These are phyloP conservation scores for Trichosanthes truncata DNA, from an alignment of 306 rosid genomes.

Conservation along the genomic window DNA sequence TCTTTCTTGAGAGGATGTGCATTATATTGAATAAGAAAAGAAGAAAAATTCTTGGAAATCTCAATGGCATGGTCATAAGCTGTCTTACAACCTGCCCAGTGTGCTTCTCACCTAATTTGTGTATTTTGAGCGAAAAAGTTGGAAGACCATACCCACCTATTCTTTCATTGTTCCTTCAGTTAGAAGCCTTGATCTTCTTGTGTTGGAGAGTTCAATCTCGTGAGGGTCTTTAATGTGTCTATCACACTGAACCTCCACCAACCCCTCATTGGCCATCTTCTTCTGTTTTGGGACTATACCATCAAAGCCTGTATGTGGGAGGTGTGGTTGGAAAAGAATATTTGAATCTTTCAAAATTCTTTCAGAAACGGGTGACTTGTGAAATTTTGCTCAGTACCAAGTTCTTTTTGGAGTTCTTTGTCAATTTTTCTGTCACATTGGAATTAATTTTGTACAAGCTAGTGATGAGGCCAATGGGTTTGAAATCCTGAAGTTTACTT, in stretches of 20 bases:
- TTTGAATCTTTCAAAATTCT: neutral
- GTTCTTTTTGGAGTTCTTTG: neutral
- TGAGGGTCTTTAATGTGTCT: neutral
- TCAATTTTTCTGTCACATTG: neutral
- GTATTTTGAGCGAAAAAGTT: neutral
- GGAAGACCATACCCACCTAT: neutral
- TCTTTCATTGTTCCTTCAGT: neutral
- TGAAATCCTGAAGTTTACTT: neutral
- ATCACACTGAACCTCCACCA: neutral
- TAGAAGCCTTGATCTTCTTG: neutral
- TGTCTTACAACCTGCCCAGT: neutral
- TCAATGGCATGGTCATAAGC: neutral
- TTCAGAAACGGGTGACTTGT: neutral
- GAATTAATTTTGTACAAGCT: no score
- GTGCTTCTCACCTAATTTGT: neutral
- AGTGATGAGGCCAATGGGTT: neutral
- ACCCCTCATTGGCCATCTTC: neutral
- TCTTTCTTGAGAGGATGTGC: neutral
- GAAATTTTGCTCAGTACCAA: neutral
- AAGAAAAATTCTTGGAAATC: neutral
- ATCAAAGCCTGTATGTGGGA: neutral
- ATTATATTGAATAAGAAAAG: neutral
- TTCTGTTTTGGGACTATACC: neutral
- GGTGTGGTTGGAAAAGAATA: neutral
- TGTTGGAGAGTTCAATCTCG: neutral